phyloP scores from a whole-genome alignment of 2,329 filamentous ascomycete species.

The Fusarium lateritium region DNA sequence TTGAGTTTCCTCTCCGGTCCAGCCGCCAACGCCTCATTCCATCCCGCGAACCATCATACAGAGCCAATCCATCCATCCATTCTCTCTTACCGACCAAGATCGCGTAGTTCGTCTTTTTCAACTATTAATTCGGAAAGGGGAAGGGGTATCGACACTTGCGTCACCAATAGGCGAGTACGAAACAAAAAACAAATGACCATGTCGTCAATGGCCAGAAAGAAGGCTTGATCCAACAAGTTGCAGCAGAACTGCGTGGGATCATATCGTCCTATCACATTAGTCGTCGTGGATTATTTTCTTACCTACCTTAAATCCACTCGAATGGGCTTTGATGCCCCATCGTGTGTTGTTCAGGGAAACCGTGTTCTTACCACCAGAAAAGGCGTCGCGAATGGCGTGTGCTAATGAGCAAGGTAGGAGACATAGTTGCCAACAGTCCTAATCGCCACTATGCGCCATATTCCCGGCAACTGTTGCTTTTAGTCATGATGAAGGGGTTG shows the following conservation, averaged over 20 bases:
- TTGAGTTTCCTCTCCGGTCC: constrained; percentile 25
- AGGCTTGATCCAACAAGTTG: not conserved
- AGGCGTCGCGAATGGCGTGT: constrained; percentile 16
- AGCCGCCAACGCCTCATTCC: constrained; percentile 42
- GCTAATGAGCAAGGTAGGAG: constrained; percentile 7
- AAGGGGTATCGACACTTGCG: constrained; percentile 46
- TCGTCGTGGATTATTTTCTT: constrained; percentile 17
- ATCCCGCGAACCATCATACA: constrained; percentile 38
- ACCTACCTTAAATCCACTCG: constrained; percentile 35
- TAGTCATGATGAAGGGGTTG: constrained; percentile 20
- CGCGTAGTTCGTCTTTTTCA: constrained; percentile 23
- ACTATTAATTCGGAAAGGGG: constrained; percentile 33
- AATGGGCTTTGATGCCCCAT: constrained; percentile 4
- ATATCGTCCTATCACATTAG: constrained; percentile 41
- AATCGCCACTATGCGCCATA: constrained; percentile 6
- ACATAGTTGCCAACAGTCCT: constrained; percentile 1
- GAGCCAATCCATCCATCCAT: constrained; percentile 20
- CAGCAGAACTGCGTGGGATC: constrained; percentile 16
- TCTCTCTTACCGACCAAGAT: constrained; percentile 36
- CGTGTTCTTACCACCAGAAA: constrained; percentile 46
- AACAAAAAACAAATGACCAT: constrained; percentile 31
- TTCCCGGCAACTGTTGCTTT: constrained; percentile 26
- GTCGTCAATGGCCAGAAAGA: constrained; percentile 6
- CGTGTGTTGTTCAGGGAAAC: constrained; percentile 15
- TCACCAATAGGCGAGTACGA: constrained; percentile 30